A percentile compares a stretch with the other conserved stretches of the same genome.
Conservation (phyloP, 208 protist species). For the Leishmania arabica region DNA sequence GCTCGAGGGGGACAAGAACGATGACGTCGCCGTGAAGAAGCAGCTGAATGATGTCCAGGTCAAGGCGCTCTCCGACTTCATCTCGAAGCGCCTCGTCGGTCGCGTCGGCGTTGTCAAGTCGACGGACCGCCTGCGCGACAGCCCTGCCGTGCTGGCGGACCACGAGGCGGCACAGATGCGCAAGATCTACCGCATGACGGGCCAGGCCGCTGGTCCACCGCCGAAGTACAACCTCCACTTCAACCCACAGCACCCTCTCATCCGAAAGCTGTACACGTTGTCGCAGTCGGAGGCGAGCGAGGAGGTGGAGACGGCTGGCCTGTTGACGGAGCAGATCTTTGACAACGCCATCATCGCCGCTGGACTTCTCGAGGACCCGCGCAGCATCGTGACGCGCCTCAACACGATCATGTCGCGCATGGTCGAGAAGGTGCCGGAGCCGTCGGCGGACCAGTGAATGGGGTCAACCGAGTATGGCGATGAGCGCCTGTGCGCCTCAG, state of each 20-base stretch:
- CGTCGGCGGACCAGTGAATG: slow-evolving; percentile 79
- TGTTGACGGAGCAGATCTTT: slow-evolving; percentile 92
- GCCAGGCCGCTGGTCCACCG: slow-evolving; percentile 75
- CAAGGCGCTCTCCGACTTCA: slow-evolving; percentile 88
- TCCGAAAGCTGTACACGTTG: slow-evolving; percentile 92
- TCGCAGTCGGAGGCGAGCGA: slow-evolving; percentile 72
- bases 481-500: background rate
- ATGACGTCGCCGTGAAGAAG: slow-evolving; percentile 84
- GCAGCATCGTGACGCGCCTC: slow-evolving; percentile 87
- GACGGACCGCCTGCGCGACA: slow-evolving; percentile 85
- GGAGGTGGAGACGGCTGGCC: slow-evolving; percentile 82
- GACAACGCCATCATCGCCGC: slow-evolving; percentile 94
- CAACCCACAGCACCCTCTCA: slow-evolving; percentile 91
- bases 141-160: slow-evolving; percentile 89
- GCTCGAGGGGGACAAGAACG: slow-evolving; percentile 73
- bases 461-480: background rate
- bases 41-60: slow-evolving; percentile 87
- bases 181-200: slow-evolving; percentile 92
- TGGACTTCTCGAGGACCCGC: slow-evolving; percentile 92
- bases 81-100: slow-evolving; percentile 85
- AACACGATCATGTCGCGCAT: slow-evolving; percentile 93
- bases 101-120: slow-evolving; percentile 87
- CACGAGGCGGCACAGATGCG: slow-evolving; percentile 93
- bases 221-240: slow-evolving; percentile 94
- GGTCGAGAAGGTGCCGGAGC: slow-evolving; percentile 88